phyloP scores from a whole-genome alignment of 139 green algal species.

The Asterochloris sp. region DNA sequence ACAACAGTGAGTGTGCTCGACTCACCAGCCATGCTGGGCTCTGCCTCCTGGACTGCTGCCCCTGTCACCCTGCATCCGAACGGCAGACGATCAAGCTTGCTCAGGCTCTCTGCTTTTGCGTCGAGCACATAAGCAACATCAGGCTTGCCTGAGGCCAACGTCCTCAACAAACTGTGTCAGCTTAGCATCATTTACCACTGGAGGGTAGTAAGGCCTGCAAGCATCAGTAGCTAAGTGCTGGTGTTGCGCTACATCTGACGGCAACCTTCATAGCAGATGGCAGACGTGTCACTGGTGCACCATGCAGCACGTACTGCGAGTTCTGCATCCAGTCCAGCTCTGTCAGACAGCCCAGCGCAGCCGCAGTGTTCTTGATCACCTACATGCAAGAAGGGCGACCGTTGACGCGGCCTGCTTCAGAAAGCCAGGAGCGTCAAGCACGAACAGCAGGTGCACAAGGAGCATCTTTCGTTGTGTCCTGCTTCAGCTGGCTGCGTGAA shows the following conservation, averaged over 20 bases:
- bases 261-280: too few relatives aligned
- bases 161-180: slow-evolving; percentile 47
- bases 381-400: background rate
- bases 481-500: background rate
- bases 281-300: too few relatives aligned
- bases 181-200: slow-evolving; percentile 69
- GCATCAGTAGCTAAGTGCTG: too few relatives aligned
- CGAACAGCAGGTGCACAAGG: too few relatives aligned
- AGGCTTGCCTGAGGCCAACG: slow-evolving; percentile 46
- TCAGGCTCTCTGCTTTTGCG: background rate
- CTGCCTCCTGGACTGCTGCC: slow-evolving; percentile 27
- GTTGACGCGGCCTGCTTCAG: background rate
- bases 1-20: background rate
- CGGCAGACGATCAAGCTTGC: background rate
- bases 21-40: slow-evolving; percentile 27
- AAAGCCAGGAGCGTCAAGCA: too few relatives aligned
- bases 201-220: slow-evolving; percentile 64
- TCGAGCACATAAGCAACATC: background rate
- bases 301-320: slow-evolving; percentile 5
- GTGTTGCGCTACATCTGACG: too few relatives aligned
- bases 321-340: slow-evolving; percentile 65
- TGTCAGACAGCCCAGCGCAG: slow-evolving; percentile 59
- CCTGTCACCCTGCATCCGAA: slow-evolving; percentile 32
- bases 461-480: too few relatives aligned
- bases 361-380: slow-evolving; percentile 40